Evolutionary conservation across 139 green algal species (phyloP), one percentile per base, ranked within the genome.

Genomic region (Edaphochlamys debaryana): DNA sequence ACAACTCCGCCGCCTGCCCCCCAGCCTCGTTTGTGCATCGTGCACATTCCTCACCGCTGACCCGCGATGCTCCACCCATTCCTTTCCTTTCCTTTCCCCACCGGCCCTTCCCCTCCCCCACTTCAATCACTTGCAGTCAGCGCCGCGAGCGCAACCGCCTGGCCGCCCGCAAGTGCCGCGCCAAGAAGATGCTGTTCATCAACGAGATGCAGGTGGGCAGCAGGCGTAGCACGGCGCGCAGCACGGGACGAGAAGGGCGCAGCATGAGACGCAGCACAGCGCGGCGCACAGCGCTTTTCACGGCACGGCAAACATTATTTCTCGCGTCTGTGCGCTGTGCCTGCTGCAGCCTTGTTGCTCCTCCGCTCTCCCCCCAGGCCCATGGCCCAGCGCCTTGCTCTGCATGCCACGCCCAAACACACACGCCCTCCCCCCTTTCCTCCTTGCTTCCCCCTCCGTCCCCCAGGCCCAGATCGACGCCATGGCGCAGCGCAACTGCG

Each of bases 111-210:
- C 45, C 40, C 40, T 22, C 32, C 71, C 45, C 5, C 50, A 38
- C 56, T 23, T 22, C 32, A 50, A 64, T 27, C 50, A 38, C 56
- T 23, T 36, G 17, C 64, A 84, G 78, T 1, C 48, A 36, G 30
- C 66, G 83, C 6, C 67, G 83, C 15, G 83, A 87, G 68, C 78
- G 78, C 25, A 87, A 87, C 75, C 83, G 83, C 1, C 83, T 84
- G 54, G 83, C 83, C 22, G 83, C 83, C n/a, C 67, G 75, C 38
- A 87, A 87, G 74, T 87, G 83, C 58, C 75, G 83, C 23, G 75
- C 73, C 41, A 87, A 87, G 74, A 84, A 84, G 54, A 73, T 87
- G 37, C 32, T 37, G 41, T 79, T 69, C 52, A 87, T 83, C 42
- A 19, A 58, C 25, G 64, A 84, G 66, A 82, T 82, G 76, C 76